Conservation (phyloP, 176 grass and related monocot genomes). For the Carex pumila region DNA sequence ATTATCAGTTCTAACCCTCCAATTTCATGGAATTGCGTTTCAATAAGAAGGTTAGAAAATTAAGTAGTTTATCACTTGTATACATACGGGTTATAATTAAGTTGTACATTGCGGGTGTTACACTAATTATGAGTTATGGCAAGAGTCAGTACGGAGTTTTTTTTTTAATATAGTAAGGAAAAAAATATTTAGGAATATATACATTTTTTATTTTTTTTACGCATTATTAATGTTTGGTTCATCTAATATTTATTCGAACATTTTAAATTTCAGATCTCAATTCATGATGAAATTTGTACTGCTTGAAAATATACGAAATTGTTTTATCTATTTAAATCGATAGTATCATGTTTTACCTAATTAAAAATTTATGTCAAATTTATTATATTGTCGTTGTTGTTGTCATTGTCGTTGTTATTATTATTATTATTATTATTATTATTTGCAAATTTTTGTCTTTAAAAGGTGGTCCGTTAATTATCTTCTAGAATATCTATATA, state of each 20-base stretch:
- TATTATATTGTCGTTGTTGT: neutral
- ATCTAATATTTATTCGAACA: neutral
- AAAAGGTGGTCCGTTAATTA: too few relatives aligned
- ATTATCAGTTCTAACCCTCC: neutral
- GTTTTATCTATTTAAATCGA: neutral
- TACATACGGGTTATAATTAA: too few relatives aligned
- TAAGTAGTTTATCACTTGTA: neutral
- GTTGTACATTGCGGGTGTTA: too few relatives aligned
- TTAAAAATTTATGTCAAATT: neutral
- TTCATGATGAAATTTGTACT: neutral
- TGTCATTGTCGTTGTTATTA: too few relatives aligned
- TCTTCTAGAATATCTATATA: neutral
- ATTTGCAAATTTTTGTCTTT: too few relatives aligned
- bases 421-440: too few relatives aligned
- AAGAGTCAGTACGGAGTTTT: too few relatives aligned
- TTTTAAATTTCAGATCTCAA: neutral
- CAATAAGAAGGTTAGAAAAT: neutral
- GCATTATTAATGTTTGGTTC: neutral
- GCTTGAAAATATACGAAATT: neutral
- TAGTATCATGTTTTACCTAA: neutral
- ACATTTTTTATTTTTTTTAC: neutral
- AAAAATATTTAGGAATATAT: neutral
- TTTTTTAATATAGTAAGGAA: neutral
- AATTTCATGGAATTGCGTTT: neutral
- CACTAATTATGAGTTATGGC: too few relatives aligned